Evolutionary conservation across 306 rosid genomes (phyloP).

Genomic region (Cercis canadensis): DNA sequence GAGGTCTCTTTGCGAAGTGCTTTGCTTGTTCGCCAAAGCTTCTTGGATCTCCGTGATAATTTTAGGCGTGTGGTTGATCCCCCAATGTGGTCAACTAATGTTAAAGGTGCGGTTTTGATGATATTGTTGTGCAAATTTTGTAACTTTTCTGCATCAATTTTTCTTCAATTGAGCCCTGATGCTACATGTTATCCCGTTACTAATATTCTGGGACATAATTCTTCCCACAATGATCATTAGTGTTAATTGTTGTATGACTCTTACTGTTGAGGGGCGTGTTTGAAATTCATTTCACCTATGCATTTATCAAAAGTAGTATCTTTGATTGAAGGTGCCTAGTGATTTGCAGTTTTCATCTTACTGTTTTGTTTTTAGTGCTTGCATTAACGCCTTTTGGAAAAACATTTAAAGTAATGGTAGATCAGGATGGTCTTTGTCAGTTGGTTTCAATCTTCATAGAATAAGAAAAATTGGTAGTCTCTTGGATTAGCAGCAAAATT

Average conservation of each 20-base stretch:
- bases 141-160: neutral
- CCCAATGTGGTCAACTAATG: slow-evolving; percentile 54
- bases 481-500: too few relatives aligned
- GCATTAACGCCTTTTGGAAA: too few relatives aligned
- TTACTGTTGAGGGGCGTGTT: too few relatives aligned
- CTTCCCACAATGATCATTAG: neutral
- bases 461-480: too few relatives aligned
- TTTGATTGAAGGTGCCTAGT: too few relatives aligned
- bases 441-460: too few relatives aligned
- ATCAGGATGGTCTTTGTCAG: too few relatives aligned
- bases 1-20: slow-evolving; percentile 76
- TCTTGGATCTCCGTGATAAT: slow-evolving; percentile 88
- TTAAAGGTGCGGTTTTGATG: slow-evolving; percentile 52
- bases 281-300: too few relatives aligned
- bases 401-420: too few relatives aligned
- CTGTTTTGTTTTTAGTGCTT: too few relatives aligned
- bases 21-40: slow-evolving; percentile 77
- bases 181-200: neutral
- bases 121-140: neutral
- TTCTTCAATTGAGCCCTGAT: neutral
- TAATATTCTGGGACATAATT: neutral
- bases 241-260: neutral
- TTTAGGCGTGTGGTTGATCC: slow-evolving; percentile 81
- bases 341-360: too few relatives aligned
- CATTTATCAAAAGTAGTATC: too few relatives aligned